Evolutionary conservation across 164 flowering plant genomes (phyloP).

Genomic region (Chimonanthus praecox): DNA sequence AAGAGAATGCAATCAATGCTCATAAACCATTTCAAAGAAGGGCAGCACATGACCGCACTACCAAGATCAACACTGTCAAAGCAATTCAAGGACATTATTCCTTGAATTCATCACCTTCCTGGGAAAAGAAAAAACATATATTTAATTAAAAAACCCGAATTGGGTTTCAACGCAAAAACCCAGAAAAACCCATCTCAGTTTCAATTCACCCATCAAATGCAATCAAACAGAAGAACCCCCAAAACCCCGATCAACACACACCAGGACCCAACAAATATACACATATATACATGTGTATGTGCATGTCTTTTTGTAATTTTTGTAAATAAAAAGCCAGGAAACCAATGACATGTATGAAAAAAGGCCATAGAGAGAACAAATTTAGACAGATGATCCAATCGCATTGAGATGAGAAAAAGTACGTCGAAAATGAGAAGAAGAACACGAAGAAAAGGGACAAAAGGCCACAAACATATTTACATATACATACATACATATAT

Average conservation of each 20-base stretch:
- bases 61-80: not conserved
- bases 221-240: slow-evolving; percentile 17
- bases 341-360: not conserved
- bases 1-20: slow-evolving; percentile 4
- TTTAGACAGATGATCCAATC: not conserved
- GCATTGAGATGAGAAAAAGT: not conserved
- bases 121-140: not conserved
- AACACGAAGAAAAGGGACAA: slow-evolving; percentile 5
- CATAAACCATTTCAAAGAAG: slow-evolving; percentile 13
- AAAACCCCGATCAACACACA: slow-evolving; percentile 28
- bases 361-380: slow-evolving; percentile 6
- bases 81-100: slow-evolving; percentile 4
- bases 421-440: slow-evolving; percentile 1
- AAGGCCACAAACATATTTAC: not conserved
- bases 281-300: not conserved
- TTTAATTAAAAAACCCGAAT: not conserved
- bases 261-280: slow-evolving; percentile 4
- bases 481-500: not conserved
- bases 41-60: not conserved
- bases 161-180: not conserved
- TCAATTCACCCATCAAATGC: slow-evolving; percentile 18
- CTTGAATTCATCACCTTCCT: slow-evolving; percentile 17
- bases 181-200: slow-evolving; percentile 5
- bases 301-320: not conserved
- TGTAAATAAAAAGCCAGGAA: slow-evolving; percentile 2